Conservation (phyloP, 345 rosid genomes). For the Dovyalis caffra region DNA sequence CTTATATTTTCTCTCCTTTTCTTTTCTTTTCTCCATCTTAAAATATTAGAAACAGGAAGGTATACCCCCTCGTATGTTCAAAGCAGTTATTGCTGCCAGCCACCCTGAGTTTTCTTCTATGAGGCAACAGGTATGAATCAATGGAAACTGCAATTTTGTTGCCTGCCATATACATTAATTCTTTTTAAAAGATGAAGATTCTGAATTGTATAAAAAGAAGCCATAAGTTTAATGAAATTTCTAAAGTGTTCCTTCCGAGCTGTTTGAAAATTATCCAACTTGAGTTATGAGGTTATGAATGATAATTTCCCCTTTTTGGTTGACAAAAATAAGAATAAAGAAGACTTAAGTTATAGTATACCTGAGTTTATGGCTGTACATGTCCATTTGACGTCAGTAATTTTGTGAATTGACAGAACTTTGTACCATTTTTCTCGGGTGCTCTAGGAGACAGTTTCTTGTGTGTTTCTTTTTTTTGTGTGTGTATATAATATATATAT, state of each 20-base stretch:
- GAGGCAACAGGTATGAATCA: conserved; percentile 85
- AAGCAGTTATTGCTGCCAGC: conserved; percentile 89
- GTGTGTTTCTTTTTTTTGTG: neutral
- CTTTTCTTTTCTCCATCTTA: neutral
- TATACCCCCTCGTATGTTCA: conserved; percentile 95
- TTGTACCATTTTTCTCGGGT: neutral
- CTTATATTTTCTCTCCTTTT: neutral
- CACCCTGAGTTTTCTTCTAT: conserved; percentile 92
- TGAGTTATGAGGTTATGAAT: neutral
- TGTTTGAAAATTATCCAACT: neutral
- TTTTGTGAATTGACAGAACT: neutral
- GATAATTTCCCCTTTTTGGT: neutral
- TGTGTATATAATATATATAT: no score
- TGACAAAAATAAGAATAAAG: neutral
- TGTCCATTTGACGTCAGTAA: neutral
- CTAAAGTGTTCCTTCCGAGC: neutral
- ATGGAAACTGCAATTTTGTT: neutral
- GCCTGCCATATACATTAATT: neutral
- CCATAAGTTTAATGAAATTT: neutral
- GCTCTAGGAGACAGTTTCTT: neutral
- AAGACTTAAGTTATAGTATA: neutral
- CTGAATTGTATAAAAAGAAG: neutral
- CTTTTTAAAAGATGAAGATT: no score
- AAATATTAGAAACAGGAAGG: conserved; percentile 82
- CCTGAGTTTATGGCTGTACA: neutral